Conservation (phyloP, 2,329 filamentous ascomycete species). For the Immersiporthe knoxdaviesiana region DNA sequence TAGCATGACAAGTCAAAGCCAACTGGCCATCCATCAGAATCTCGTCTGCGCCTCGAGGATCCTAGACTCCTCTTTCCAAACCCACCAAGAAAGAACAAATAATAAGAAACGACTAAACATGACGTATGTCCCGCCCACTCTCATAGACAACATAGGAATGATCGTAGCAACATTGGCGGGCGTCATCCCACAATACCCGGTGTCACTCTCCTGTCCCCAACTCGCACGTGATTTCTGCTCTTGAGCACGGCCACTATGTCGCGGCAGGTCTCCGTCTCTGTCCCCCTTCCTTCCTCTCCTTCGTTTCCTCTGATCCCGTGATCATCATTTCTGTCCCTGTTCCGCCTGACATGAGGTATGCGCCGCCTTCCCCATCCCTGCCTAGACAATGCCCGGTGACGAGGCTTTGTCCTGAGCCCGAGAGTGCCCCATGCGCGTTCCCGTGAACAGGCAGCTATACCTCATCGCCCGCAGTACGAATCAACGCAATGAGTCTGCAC, state of each 20-base stretch:
- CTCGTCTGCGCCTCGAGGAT: neutral
- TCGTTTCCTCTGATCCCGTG: neutral
- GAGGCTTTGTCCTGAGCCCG: neutral
- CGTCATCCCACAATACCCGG: conserved; percentile 4
- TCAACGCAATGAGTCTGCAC: neutral
- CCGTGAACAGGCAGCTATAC: neutral
- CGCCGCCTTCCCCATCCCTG: neutral
- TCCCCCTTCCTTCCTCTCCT: neutral
- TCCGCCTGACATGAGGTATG: neutral
- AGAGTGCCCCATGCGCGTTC: neutral
- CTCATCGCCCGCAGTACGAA: neutral
- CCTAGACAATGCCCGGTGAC: neutral
- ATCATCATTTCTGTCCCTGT: neutral
- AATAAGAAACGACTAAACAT: neutral
- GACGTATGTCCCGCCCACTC: neutral
- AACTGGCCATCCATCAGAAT: neutral
- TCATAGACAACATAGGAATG: conserved; percentile 15
- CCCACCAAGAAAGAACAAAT: neutral
- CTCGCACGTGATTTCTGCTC: neutral
- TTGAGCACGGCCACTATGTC: neutral
- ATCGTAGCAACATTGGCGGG: conserved; percentile 19
- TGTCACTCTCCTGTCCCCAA: neutral
- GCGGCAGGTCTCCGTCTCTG: neutral
- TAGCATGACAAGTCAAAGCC: neutral
- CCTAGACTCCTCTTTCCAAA: neutral